Conservation (phyloP, 2,329 filamentous ascomycete genomes). For the Sphaerulina musiva region DNA sequence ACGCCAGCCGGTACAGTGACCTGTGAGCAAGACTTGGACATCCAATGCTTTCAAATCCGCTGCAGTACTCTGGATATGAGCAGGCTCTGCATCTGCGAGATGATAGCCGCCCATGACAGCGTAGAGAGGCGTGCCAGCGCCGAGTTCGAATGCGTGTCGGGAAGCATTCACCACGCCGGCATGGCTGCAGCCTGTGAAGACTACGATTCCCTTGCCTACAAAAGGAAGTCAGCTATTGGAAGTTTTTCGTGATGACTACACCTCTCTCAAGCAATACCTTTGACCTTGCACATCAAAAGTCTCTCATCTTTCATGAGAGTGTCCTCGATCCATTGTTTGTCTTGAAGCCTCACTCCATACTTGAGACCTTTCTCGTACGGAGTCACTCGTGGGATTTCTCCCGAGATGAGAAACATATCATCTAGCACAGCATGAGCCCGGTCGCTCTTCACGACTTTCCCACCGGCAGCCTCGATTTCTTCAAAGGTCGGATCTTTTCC, state of each 20-base stretch:
- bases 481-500: conserved; percentile 27
- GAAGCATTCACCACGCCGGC: conserved; percentile 28
- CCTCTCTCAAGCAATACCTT: conserved; percentile 18
- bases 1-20: conserved; percentile 29
- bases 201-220: conserved; percentile 25
- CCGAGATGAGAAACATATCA: conserved; percentile 23
- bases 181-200: conserved; percentile 29
- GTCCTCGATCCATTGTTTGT: conserved; percentile 22
- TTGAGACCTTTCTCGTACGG: conserved; percentile 25
- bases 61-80: conserved; percentile 20
- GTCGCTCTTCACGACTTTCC: conserved; percentile 21
- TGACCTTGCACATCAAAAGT: conserved; percentile 28
- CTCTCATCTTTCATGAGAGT: conserved; percentile 23
- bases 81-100: conserved; percentile 25
- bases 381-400: conserved; percentile 27
- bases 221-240: not conserved
- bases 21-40: conserved; percentile 22
- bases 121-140: conserved; percentile 22
- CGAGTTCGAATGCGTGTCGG: conserved; percentile 20
- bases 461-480: conserved; percentile 24
- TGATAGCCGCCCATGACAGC: conserved; percentile 30
- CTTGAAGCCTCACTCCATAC: conserved; percentile 20
- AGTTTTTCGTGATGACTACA: too few relatives aligned
- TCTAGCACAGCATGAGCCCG: conserved; percentile 22
- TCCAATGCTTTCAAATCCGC: conserved; percentile 22